Evolutionary conservation across 176 grass and related monocot genomes (phyloP).

Genomic region (Leersia perrieri): DNA sequence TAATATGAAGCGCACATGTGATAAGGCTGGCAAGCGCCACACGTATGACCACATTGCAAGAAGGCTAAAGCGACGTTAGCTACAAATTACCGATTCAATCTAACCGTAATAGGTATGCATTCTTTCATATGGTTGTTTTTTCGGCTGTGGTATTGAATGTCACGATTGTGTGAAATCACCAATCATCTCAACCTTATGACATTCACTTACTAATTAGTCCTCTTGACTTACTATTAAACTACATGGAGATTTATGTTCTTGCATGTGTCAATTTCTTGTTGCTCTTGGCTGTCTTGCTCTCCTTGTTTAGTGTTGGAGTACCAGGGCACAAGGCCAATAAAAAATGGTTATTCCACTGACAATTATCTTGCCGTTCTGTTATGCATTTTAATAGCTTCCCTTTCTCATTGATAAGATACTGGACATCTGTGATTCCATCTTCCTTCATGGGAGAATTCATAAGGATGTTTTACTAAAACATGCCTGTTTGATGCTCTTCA

Average conservation of each 20-base stretch:
- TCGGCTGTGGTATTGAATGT: conserved; percentile 1
- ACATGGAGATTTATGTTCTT: conserved; percentile 15
- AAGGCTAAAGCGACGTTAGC: conserved; percentile 46
- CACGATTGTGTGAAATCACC: background rate
- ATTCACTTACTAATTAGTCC: conserved; percentile 16
- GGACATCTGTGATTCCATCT: background rate
- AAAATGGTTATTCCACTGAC: background rate
- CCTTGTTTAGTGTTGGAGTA: background rate
- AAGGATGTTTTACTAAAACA: background rate
- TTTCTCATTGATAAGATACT: background rate
- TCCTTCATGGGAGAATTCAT: background rate
- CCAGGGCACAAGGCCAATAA: background rate
- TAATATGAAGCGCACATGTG: conserved; percentile 54
- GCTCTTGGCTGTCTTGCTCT: background rate
- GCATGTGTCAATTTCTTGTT: background rate
- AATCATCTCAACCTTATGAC: background rate
- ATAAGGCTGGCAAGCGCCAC: conserved; percentile 41
- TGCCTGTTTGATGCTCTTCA: conserved; percentile 8
- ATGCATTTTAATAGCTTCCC: background rate
- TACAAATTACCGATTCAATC: conserved; percentile 5
- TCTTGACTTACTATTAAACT: background rate
- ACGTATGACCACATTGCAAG: conserved; percentile 46
- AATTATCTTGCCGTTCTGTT: background rate
- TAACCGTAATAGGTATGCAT: conserved; percentile 38
- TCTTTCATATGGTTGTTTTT: conserved; percentile 30